Percentiles rank a stretch among this genome's conserved stretches.
Conservation (phyloP, 306 rosid genomes). For the Pyrus bretschneideri region DNA sequence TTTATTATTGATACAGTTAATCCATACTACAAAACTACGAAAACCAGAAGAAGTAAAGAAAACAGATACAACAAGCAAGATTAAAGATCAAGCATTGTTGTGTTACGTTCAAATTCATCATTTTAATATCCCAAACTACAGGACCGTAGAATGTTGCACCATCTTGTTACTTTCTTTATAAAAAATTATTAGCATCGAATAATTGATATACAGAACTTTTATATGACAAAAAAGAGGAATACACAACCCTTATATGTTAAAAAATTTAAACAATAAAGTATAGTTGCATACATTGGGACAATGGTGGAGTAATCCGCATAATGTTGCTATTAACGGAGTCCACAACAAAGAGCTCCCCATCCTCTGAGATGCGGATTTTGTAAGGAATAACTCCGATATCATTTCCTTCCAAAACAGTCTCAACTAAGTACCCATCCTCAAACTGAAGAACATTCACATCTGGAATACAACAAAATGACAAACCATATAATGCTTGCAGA, state of each 20-base stretch:
- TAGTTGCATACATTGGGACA: slow-evolving; percentile 69
- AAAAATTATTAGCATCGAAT: background rate
- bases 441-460: slow-evolving; percentile 84
- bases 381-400: slow-evolving; percentile 79
- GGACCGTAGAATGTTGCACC: too few species aligned
- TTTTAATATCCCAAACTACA: background rate
- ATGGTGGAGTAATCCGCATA: slow-evolving; percentile 76
- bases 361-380: slow-evolving; percentile 73
- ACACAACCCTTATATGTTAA: background rate
- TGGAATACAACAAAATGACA: slow-evolving; percentile 27
- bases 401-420: slow-evolving; percentile 85
- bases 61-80: background rate
- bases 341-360: slow-evolving; percentile 81
- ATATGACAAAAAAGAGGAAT: background rate
- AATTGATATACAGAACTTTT: background rate
- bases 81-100: background rate
- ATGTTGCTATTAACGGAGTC: slow-evolving; percentile 83
- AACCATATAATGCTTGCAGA: background rate
- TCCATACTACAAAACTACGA: background rate
- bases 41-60: background rate
- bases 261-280: background rate
- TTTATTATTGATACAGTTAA: background rate
- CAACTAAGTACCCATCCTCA: slow-evolving; percentile 93
- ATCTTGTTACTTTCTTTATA: background rate
- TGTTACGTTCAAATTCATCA: background rate